phyloP scores from a whole-genome alignment of 2,329 filamentous ascomycete genomes.

The Diaporthe citrichinensis region DNA sequence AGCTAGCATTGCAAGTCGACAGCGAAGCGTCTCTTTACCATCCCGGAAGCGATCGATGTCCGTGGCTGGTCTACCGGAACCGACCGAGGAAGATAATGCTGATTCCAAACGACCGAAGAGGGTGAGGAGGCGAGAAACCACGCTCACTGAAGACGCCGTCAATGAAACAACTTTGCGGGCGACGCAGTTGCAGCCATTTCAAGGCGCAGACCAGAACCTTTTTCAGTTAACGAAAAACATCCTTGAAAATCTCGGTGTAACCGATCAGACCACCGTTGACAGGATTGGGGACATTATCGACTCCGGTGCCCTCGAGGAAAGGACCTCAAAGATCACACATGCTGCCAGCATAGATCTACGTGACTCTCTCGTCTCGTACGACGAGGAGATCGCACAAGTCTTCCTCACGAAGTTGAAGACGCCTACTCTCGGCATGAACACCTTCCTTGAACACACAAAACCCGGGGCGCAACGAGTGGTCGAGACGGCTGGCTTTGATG shows the following conservation, averaged over 20 bases:
- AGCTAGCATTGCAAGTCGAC: constrained; percentile 42
- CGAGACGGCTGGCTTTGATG: constrained; percentile 64
- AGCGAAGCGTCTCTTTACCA: constrained; percentile 56
- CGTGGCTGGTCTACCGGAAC: constrained; percentile 69
- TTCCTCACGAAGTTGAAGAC: constrained; percentile 68
- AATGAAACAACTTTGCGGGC: constrained; percentile 68
- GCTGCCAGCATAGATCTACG: constrained; percentile 65
- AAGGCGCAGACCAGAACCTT: constrained; percentile 69
- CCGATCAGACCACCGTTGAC: constrained; percentile 62
- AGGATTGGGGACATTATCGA: constrained; percentile 66
- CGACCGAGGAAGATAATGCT: constrained; percentile 68
- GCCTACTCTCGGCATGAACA: constrained; percentile 67
- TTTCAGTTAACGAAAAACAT: constrained; percentile 70
- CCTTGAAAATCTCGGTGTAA: constrained; percentile 68
- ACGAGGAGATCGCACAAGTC: constrained; percentile 67
- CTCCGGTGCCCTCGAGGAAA: constrained; percentile 65
- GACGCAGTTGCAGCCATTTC: constrained; percentile 69
- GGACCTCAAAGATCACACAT: constrained; percentile 62
- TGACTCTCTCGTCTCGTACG: constrained; percentile 63
- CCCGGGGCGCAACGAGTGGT: constrained; percentile 65
- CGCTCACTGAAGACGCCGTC: constrained; percentile 63
- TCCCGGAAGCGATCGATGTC: constrained; percentile 75
- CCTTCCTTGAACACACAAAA: constrained; percentile 76
- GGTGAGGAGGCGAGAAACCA: constrained; percentile 72
- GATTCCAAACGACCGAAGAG: constrained; percentile 76